phyloP scores from a whole-genome alignment of 495 filamentous ascomycete genomes.

The Sporormia fimetaria region DNA sequence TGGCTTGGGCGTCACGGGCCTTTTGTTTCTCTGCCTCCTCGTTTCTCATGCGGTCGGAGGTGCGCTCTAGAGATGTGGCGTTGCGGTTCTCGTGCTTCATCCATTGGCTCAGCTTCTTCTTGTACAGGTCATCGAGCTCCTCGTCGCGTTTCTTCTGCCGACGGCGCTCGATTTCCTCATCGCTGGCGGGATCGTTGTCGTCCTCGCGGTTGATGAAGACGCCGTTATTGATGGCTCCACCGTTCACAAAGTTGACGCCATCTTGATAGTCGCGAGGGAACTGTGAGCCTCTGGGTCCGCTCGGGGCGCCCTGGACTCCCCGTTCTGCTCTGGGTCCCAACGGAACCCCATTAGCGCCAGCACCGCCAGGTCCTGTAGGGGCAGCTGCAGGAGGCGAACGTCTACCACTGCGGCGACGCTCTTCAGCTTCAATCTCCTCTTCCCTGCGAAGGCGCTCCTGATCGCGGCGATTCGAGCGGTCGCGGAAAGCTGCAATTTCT shows the following conservation, averaged over 20 bases:
- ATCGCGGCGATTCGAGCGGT: slow-evolving; percentile 76
- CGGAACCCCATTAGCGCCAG: slow-evolving; percentile 71
- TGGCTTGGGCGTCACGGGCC: slow-evolving; percentile 62
- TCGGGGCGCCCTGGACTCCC: slow-evolving; percentile 61
- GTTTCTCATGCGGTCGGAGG: slow-evolving; percentile 64
- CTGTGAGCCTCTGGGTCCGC: slow-evolving; percentile 64
- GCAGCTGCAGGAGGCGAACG: slow-evolving; percentile 57
- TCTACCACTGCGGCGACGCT: slow-evolving; percentile 65
- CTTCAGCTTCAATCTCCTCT: slow-evolving; percentile 84
- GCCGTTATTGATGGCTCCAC: slow-evolving; percentile 50
- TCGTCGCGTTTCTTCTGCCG: slow-evolving; percentile 57
- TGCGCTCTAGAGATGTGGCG: slow-evolving; percentile 71
- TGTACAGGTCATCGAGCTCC: slow-evolving; percentile 69
- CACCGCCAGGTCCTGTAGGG: slow-evolving; percentile 54
- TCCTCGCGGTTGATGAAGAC: slow-evolving; percentile 53
- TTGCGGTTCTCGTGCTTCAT: slow-evolving; percentile 75
- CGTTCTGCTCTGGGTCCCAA: slow-evolving; percentile 63
- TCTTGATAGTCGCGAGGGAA: slow-evolving; percentile 70
- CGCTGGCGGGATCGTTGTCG: slow-evolving; percentile 79
- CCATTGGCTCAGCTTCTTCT: slow-evolving; percentile 82
- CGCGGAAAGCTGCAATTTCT: slow-evolving; percentile 89
- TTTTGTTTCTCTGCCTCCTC: slow-evolving; percentile 45
- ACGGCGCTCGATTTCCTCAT: slow-evolving; percentile 69
- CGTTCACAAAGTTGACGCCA: slow-evolving; percentile 80
- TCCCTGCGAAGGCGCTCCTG: slow-evolving; percentile 75